A percentile compares a stretch with the other conserved stretches of the same genome.
Conservation (phyloP, 148 eudicot species). For the Camellia granthamiana region DNA sequence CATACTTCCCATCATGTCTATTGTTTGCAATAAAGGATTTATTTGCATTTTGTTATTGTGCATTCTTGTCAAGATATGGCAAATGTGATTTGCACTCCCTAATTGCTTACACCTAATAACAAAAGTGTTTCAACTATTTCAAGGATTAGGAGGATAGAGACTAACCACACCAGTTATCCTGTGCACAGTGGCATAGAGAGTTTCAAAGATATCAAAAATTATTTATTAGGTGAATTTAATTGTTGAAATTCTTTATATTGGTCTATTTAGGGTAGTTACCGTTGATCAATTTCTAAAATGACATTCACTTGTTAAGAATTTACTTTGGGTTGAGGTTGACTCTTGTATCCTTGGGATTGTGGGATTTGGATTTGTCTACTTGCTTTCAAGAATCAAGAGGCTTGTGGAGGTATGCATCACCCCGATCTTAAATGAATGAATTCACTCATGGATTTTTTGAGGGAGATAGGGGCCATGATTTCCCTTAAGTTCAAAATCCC, state of each 20-base stretch:
- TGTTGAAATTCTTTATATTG: background rate
- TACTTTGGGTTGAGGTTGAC: background rate
- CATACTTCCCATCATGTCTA: too few species aligned
- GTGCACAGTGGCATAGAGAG: background rate
- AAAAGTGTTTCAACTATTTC: background rate
- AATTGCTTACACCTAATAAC: background rate
- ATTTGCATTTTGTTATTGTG: too few species aligned
- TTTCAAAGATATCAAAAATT: background rate
- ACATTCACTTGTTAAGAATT: background rate
- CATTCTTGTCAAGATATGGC: background rate
- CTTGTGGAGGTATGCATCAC: background rate
- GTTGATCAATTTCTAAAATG: background rate
- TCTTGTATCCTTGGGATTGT: background rate
- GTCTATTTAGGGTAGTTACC: background rate
- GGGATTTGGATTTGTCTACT: background rate
- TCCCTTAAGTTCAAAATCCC: background rate
- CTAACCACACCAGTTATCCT: background rate
- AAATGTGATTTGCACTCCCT: background rate
- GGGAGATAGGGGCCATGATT: background rate
- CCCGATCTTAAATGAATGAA: background rate
- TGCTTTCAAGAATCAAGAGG: background rate
- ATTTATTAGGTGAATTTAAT: background rate
- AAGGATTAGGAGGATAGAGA: background rate
- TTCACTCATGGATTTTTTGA: background rate
- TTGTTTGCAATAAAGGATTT: too few species aligned